phyloP scores from a whole-genome alignment of 257 asterid genomes.

The Cordia subcordata region DNA sequence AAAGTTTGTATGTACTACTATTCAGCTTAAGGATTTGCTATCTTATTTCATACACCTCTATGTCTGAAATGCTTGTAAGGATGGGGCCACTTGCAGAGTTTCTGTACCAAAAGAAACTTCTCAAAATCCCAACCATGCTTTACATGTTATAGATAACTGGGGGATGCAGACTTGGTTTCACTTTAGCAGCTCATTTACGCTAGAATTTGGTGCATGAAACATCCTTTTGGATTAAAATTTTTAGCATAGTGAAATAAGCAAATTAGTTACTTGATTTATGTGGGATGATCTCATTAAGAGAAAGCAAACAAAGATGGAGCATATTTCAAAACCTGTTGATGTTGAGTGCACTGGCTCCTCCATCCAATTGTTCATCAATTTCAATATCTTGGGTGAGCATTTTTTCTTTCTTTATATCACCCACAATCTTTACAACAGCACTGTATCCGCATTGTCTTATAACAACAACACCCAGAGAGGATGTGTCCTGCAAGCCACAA shows the following conservation, averaged over 20 bases:
- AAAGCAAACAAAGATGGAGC: slow-evolving; percentile 16
- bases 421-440: slow-evolving; percentile 73
- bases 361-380: slow-evolving; percentile 77
- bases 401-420: slow-evolving; percentile 49
- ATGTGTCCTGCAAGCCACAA: slow-evolving; percentile 59
- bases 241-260: not conserved
- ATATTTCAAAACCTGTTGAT: slow-evolving; percentile 62
- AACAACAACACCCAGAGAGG: slow-evolving; percentile 65
- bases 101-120: not conserved
- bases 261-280: not conserved
- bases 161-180: too few relatives aligned
- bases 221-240: too few relatives aligned
- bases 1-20: not conserved
- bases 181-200: too few relatives aligned
- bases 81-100: not conserved
- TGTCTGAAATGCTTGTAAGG: not conserved
- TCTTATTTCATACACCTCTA: not conserved
- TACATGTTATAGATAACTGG: too few relatives aligned
- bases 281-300: not conserved
- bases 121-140: too few relatives aligned
- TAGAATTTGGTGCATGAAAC: not conserved
- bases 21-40: not conserved
- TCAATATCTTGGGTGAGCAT: slow-evolving; percentile 45
- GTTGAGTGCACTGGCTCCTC: slow-evolving; percentile 93
- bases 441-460: slow-evolving; percentile 83